Conservation (phyloP, 208 protist genomes). For the Histomonas meleagridis region DNA sequence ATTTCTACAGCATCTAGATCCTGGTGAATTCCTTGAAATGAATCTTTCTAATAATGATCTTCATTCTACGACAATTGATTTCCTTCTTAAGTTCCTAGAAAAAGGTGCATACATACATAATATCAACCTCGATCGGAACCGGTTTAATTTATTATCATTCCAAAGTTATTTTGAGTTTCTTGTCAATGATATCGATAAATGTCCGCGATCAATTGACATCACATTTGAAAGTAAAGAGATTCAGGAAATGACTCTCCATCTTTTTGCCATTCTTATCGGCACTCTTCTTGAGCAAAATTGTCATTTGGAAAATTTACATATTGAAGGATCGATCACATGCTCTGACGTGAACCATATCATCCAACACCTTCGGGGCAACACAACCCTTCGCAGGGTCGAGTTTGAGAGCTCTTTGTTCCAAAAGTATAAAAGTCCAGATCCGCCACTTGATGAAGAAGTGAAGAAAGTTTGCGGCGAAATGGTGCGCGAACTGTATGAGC, state of each 20-base stretch:
- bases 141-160: background rate
- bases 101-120: background rate
- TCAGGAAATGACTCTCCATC: background rate
- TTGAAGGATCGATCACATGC: background rate
- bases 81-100: background rate
- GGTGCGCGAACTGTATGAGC: background rate
- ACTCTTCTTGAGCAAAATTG: background rate
- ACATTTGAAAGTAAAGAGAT: background rate
- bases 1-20: background rate
- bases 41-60: background rate
- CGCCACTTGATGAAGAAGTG: background rate
- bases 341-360: background rate
- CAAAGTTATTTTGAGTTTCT: background rate
- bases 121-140: background rate
- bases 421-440: background rate
- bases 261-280: background rate
- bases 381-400: background rate
- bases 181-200: background rate
- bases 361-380: background rate
- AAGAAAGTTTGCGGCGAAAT: background rate
- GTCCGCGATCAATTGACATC: background rate
- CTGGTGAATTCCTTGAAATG: background rate
- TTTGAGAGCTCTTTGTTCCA: background rate
- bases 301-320: background rate
- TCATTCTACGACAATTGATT: background rate